Evolutionary conservation across 805 yeast species (phyloP), one percentile per base, ranked within the genome.

Genomic region (Candida corydali): DNA sequence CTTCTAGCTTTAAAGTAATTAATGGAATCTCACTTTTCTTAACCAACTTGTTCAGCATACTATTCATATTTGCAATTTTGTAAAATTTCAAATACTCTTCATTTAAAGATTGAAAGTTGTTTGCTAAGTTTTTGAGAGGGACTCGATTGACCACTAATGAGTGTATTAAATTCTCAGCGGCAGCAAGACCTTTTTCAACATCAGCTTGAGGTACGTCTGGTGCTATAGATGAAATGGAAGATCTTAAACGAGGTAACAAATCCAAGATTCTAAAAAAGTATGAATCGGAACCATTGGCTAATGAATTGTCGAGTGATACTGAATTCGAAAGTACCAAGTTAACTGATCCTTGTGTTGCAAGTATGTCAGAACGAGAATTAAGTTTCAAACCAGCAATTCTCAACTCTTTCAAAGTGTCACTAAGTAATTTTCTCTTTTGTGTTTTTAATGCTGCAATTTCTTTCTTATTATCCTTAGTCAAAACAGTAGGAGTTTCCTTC

Each of bases 171-270:
- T 86, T 81, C 50, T 91, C 97, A 2, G 78, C 64, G 7, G 80
- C 78, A 7, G 88, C 87, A 49, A 87, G 64, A 26, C 88, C 94
- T 45, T 80, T 81, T 42, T 78, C 83, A 20, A 85, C 73, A 52
- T 84, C 94, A 2, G 74, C 64, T 10, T 71, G 73, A 3, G 96
- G 93, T 17, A 86, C 78, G 48, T 87, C 97, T 6, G 77, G 82
- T 7, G 80, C 73, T 10, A 80, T 75, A 10, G 67, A 66, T 2
- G 77, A 57, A 8, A 81, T 78, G 2, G 85, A 63, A 14, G 80
- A 73, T 50, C 95, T 73, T 39, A 91, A 62, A 31, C 91, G 69
- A 3, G 97, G 97, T 29, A 91, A 58, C 18, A 89, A 52, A 48
- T 93, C 98, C 25, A 93, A 59, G 7, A 86, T 57, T 41, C 86